Conservation (phyloP, 345 rosid genomes). For the Anacardium occidentale region DNA sequence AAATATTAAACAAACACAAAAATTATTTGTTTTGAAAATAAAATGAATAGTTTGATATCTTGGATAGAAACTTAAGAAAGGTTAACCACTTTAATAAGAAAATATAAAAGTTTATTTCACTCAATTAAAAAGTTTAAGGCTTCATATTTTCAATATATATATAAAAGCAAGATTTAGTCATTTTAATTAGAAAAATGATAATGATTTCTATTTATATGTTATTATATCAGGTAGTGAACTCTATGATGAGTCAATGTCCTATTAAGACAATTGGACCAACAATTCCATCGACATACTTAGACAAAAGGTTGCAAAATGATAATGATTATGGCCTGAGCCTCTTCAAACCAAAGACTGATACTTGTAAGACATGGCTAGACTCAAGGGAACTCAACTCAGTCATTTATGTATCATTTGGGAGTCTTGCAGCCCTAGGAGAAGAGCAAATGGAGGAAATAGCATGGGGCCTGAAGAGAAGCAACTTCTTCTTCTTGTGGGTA, state of each 20-base stretch:
- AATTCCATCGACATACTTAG: constrained; percentile 39
- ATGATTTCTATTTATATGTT: no score
- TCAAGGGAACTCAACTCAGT: constrained; percentile 42
- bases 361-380: constrained; percentile 45
- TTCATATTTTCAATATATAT: no score
- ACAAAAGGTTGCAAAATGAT: constrained; percentile 29
- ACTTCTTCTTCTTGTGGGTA: constrained; percentile 47
- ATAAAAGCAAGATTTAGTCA: no score
- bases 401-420: constrained; percentile 57
- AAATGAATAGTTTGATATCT: no score
- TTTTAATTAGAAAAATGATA: no score
- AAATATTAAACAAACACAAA: no score
- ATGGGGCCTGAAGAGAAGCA: constrained; percentile 34
- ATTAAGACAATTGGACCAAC: constrained; percentile 36
- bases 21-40: no score
- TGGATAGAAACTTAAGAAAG: no score
- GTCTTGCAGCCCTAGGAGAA: constrained; percentile 41
- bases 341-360: constrained; percentile 28
- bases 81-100: no score
- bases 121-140: no score
- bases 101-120: no score
- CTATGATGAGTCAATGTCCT: constrained; percentile 25
- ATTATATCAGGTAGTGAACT: constrained; percentile 18
- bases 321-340: constrained; percentile 33
- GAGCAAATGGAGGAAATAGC: constrained; percentile 58